phyloP scores from a whole-genome alignment of 1,284 basidiomycete species.

The Moesziomyces antarcticus region DNA sequence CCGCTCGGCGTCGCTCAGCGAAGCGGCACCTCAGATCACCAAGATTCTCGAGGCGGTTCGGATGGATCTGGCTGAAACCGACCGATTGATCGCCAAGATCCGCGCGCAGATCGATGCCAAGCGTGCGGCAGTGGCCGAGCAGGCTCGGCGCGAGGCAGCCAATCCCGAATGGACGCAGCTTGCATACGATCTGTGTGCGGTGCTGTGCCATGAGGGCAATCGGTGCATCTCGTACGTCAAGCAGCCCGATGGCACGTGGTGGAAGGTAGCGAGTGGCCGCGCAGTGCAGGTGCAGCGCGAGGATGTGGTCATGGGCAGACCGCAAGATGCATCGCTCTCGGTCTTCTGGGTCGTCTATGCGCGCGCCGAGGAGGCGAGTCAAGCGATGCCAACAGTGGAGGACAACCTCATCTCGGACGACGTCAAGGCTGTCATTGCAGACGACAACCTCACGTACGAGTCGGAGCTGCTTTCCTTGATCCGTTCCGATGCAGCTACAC shows the following conservation, averaged over 20 bases:
- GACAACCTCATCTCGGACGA: constrained; percentile 23
- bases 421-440: constrained; percentile 24
- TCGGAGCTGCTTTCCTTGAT: constrained; percentile 47
- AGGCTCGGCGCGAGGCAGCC: constrained; percentile 28
- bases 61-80: constrained; percentile 24
- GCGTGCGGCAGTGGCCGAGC: constrained; percentile 15
- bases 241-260: constrained; percentile 35
- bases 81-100: constrained; percentile 24
- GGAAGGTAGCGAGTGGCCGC: constrained; percentile 21
- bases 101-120: constrained; percentile 27
- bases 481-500: constrained; percentile 37
- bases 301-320: constrained; percentile 31
- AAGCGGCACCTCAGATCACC: constrained; percentile 31
- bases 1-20: constrained; percentile 17
- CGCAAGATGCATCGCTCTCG: constrained; percentile 14
- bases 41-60: constrained; percentile 26
- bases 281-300: constrained; percentile 12
- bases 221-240: constrained; percentile 26
- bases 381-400: background rate
- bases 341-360: constrained; percentile 47
- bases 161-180: constrained; percentile 44
- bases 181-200: constrained; percentile 39
- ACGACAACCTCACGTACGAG: constrained; percentile 49
- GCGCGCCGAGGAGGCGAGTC: constrained; percentile 4
- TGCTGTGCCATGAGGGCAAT: constrained; percentile 28